Conservation (phyloP, 352 stramenopile species). For the Phytopythium kandeliae region DNA sequence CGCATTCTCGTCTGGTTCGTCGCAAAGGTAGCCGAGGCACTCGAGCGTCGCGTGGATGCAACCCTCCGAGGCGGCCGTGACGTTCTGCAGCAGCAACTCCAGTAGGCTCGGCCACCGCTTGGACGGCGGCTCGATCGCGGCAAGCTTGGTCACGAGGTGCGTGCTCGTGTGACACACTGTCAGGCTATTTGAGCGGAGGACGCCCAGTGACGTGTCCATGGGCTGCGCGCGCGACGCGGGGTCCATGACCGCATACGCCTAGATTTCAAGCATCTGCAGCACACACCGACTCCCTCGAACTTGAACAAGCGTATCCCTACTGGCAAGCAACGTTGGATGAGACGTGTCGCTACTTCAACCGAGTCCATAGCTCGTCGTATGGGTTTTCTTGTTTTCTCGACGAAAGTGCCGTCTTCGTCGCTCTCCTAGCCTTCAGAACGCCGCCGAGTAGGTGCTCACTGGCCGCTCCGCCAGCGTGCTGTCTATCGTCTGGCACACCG, state of each 20-base stretch:
- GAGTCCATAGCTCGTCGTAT: too few relatives aligned
- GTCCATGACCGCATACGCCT: conserved; percentile 75
- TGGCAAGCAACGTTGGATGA: too few relatives aligned
- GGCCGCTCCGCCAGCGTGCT: too few relatives aligned
- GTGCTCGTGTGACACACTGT: conserved; percentile 84
- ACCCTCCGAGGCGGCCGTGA: conserved; percentile 76
- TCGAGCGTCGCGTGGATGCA: conserved; percentile 90
- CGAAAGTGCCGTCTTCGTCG: too few relatives aligned
- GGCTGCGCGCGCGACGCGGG: conserved; percentile 58
- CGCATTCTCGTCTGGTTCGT: conserved; percentile 67
- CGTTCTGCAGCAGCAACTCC: conserved; percentile 89
- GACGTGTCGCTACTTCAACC: too few relatives aligned
- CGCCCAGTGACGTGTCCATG: conserved; percentile 62
- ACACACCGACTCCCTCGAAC: too few relatives aligned
- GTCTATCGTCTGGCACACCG: too few relatives aligned
- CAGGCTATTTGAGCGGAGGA: conserved; percentile 54
- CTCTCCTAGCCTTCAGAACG: too few relatives aligned
- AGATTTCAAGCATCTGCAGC: conserved; percentile 74
- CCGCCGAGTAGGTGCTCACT: too few relatives aligned
- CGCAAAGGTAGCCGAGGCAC: conserved; percentile 80
- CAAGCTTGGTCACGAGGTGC: conserved; percentile 92
- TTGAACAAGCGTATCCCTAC: too few relatives aligned
- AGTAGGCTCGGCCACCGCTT: conserved; percentile 95
- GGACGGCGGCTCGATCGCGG: conserved; percentile 90
- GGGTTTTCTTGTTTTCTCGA: too few relatives aligned